A percentile compares a stretch with the other conserved stretches of the same genome.
Conservation (phyloP, 495 filamentous ascomycete genomes). For the Alectoria sarmentosa region DNA sequence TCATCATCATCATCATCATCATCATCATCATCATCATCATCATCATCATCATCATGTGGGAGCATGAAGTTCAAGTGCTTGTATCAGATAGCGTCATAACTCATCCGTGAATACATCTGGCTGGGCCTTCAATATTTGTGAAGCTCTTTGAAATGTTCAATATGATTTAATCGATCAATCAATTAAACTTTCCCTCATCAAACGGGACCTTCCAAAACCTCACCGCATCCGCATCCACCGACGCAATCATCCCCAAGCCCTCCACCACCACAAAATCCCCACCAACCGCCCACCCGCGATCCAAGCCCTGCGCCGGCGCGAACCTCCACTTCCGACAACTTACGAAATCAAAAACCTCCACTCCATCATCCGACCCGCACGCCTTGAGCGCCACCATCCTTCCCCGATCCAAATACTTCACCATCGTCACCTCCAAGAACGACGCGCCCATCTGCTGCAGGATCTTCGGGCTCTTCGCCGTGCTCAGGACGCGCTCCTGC, state of each 20-base stretch:
- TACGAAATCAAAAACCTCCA: conserved; percentile 22
- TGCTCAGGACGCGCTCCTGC: conserved; percentile 16
- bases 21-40: no score
- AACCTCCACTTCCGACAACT: conserved; percentile 6
- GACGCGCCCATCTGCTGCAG: conserved; percentile 8
- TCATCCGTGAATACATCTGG: no score
- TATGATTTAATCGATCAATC: no score
- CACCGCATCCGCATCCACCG: conserved; percentile 1
- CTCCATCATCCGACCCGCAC: conserved; percentile 8
- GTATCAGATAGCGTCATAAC: no score
- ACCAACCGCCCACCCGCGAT: neutral
- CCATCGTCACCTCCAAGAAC: neutral
- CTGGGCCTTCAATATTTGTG: no score
- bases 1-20: no score
- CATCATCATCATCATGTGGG: no score
- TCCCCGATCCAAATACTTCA: neutral
- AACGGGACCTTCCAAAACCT: neutral
- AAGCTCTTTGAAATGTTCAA: no score
- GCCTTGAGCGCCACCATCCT: conserved; percentile 18
- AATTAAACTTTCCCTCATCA: no score
- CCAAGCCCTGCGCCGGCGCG: neutral
- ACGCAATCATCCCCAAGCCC: conserved; percentile 3
- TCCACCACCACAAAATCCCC: neutral
- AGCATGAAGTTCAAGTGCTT: no score
- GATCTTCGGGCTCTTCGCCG: neutral